Base-by-base conservation (phyloP, 495 filamentous ascomycete genomes). In the Aspergillus biplanus region DNA sequence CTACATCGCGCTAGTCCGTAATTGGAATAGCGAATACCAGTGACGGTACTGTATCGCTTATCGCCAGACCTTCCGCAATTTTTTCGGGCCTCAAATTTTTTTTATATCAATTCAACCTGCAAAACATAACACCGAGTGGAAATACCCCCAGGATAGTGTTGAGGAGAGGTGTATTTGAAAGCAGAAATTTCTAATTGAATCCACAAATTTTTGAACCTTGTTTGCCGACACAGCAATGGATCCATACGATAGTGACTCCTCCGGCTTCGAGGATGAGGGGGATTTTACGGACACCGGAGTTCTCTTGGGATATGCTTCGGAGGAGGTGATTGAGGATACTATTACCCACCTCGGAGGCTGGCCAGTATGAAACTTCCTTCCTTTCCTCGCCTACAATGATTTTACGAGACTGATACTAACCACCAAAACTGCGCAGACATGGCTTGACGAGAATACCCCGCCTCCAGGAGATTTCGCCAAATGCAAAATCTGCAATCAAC, bases 241-340 rank as follows among this genome's bases (percentile, higher is more conserved):
- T 55, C 79, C 85, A 16, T 92, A 96, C 71, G 91, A 95, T 67
- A 94, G 90, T 71, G 94, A 97, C 70, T 83, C 82, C 15, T 82
- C 82, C 53, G 65, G 65, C 2, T 65, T 82, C 34, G 91, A 91
- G 49, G 85, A 88, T 33, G 84, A 85, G 39, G 81, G 84, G 37
- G 81, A 89, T 63, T 92, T 88, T 70, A 92, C 88, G 9, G 91
- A 93, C 71, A 99, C 95, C 16, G 90, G 88, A 66, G 92, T 97
- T 6, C 86, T 97, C 2, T 86, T 99, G 27, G 95, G 95, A 16
- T 98, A 96, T 73, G 89, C 93, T 7, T 91, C 92, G 0, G 87
- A 86, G 65, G 90, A 95, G 65, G 73, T 92, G 6, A 88, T 90
- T 37, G 91, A 92, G 33, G 93, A 99, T 70, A 80, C 82, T n/a